Conservation (phyloP, 345 rosid species). For the Gossypium mustelinum region DNA sequence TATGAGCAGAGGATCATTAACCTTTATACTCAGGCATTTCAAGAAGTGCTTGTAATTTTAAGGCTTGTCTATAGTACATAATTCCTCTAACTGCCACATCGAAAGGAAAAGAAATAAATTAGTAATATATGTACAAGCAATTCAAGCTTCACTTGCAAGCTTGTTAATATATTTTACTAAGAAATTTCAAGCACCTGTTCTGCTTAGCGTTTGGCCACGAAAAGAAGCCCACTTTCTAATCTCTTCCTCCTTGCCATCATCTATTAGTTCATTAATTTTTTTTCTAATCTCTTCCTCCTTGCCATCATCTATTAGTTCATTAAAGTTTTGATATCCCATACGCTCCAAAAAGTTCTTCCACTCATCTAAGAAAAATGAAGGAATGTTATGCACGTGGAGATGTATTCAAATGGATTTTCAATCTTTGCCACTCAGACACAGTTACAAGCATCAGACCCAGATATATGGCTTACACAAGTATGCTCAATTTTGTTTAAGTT, state of each 20-base stretch:
- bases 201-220: conserved; percentile 89
- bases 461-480: background rate
- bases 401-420: background rate
- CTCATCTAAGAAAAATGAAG: conserved; percentile 50
- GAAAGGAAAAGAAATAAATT: conserved; percentile 15
- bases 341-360: conserved; percentile 92
- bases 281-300: conserved; percentile 62
- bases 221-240: conserved; percentile 90
- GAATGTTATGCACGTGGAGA: conserved; percentile 2
- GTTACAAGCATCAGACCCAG: background rate
- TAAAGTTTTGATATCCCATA: conserved; percentile 54
- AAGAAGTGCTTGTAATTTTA: conserved; percentile 81
- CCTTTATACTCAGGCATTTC: conserved; percentile 81
- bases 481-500: too few relatives aligned
- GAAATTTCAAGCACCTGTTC: conserved; percentile 59
- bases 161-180: conserved; percentile 1
- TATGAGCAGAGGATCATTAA: conserved; percentile 22
- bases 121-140: background rate
- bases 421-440: background rate
- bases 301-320: conserved; percentile 42
- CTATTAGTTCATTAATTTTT: too few relatives aligned
- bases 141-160: background rate
- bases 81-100: conserved; percentile 78
- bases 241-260: conserved; percentile 37
- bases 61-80: conserved; percentile 92